These are phyloP conservation scores for Podaxis rugospora DNA, from an alignment of 768 basidiomycete genomes.

Conservation along the genomic window DNA sequence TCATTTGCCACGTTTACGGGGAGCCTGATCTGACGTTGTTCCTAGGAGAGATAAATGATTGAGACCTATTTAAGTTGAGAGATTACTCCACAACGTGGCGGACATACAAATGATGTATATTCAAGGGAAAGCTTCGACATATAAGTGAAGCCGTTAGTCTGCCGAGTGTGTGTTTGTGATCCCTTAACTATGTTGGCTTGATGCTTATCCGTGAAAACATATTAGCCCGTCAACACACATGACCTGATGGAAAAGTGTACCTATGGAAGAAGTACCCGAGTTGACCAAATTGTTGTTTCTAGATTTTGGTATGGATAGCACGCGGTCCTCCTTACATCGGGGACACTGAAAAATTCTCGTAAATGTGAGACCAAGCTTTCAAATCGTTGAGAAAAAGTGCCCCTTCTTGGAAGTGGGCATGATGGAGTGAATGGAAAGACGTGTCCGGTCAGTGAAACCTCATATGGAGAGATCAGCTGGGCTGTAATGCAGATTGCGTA, in stretches of 20 bases:
- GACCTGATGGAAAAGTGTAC: not conserved
- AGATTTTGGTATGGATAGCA: not conserved
- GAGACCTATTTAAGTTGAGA: not conserved
- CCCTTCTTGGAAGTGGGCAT: not conserved
- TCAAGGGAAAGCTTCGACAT: not conserved
- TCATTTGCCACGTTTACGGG: constrained; percentile 1
- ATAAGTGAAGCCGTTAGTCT: not conserved
- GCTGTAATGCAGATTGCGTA: not conserved
- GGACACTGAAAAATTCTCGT: not conserved
- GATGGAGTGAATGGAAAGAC: not conserved
- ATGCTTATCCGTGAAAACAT: constrained; percentile 7
- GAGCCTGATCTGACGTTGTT: not conserved
- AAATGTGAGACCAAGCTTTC: not conserved
- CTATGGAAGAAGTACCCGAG: not conserved
- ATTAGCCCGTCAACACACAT: not conserved
- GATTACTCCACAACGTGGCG: not conserved
- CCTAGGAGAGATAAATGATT: not conserved
- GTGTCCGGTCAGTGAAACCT: not conserved
- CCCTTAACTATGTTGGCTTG: not conserved
- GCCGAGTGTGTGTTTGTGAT: not conserved
- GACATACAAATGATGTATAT: not conserved
- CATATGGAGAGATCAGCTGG: not conserved
- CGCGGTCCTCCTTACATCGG: not conserved
- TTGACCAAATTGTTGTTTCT: not conserved
- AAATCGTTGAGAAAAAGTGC: not conserved